A percentile compares a stretch with the other conserved stretches of the same genome.
Evolutionary conservation across 371 early-diverging fungal genomes (phyloP).

Genomic region (Zychaea mexicana): DNA sequence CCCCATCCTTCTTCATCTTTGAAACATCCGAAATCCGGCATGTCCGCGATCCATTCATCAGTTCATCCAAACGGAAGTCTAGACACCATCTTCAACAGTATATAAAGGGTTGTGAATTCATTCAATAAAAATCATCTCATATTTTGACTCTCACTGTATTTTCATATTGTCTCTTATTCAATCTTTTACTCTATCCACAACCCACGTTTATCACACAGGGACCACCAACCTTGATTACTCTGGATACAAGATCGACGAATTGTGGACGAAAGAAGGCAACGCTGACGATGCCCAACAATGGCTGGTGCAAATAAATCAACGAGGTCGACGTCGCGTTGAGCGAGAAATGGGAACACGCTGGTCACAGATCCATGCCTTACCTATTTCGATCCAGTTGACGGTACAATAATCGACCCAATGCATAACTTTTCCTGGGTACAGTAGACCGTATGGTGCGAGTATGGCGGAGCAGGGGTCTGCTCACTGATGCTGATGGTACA

Average conservation of each 20-base stretch:
- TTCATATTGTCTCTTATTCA: too few species aligned
- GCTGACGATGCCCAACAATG: background rate
- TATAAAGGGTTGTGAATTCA: too few species aligned
- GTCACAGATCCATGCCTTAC: conserved; percentile 3
- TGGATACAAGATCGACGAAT: background rate
- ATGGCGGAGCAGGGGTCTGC: background rate
- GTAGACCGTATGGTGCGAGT: background rate
- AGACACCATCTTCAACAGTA: too few species aligned
- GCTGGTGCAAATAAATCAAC: background rate
- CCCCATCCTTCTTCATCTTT: too few species aligned
- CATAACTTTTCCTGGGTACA: conserved; percentile 16
- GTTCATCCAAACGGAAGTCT: too few species aligned
- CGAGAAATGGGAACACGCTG: background rate
- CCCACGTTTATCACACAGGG: too few species aligned
- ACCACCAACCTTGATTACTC: background rate
- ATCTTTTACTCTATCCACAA: too few species aligned
- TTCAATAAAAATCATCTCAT: too few species aligned
- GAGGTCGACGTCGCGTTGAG: background rate
- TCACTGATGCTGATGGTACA: background rate
- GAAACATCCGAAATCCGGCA: too few species aligned
- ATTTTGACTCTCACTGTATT: too few species aligned
- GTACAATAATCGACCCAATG: conserved; percentile 11
- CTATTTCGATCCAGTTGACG: conserved; percentile 13
- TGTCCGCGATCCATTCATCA: too few species aligned
- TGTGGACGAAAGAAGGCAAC: background rate